These are phyloP conservation scores for Taphrina sp. DNA, from an alignment of 1,139 yeast genomes.

Conservation along the genomic window DNA sequence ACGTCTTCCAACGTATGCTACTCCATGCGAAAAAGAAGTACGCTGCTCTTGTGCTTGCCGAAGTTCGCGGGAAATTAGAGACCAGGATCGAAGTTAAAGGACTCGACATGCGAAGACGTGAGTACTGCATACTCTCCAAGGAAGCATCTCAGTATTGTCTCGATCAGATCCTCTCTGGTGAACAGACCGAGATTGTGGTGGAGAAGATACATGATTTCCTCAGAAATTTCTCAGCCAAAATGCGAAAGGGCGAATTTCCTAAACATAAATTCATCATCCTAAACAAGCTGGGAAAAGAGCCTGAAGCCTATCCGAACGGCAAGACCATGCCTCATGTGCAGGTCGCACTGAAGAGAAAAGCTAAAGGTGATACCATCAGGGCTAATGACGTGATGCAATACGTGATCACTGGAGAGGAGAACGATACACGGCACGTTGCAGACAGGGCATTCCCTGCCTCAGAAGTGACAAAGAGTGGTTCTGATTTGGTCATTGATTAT, in stretches of 20 bases:
- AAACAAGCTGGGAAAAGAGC: constrained; percentile 48
- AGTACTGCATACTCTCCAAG: constrained; percentile 87
- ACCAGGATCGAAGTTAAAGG: constrained; percentile 85
- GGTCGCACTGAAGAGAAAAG: constrained; percentile 78
- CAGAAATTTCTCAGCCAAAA: constrained; percentile 58
- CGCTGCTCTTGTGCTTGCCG: constrained; percentile 74
- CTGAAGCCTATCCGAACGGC: constrained; percentile 50
- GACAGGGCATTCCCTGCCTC: constrained; percentile 39
- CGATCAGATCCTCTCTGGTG: constrained; percentile 66
- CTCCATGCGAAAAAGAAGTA: constrained; percentile 97
- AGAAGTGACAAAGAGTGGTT: constrained; percentile 39
- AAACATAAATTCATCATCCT: constrained; percentile 51
- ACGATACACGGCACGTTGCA: constrained; percentile 41
- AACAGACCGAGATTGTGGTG: constrained; percentile 75
- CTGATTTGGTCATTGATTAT: constrained; percentile 64
- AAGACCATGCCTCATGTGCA: constrained; percentile 89
- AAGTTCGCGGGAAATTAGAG: constrained; percentile 51
- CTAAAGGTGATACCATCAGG: constrained; percentile 76
- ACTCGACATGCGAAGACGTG: constrained; percentile 95
- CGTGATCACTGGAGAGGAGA: constrained; percentile 60
- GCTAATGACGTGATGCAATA: constrained; percentile 90
- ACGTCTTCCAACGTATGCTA: constrained; percentile 78
- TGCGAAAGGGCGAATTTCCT: constrained; percentile 61
- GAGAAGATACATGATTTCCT: constrained; percentile 70
- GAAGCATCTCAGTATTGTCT: constrained; percentile 76